A percentile compares a stretch with the other conserved stretches of the same genome.
Conservation (phyloP, 106 monocot species). For the Acorus calamus region DNA sequence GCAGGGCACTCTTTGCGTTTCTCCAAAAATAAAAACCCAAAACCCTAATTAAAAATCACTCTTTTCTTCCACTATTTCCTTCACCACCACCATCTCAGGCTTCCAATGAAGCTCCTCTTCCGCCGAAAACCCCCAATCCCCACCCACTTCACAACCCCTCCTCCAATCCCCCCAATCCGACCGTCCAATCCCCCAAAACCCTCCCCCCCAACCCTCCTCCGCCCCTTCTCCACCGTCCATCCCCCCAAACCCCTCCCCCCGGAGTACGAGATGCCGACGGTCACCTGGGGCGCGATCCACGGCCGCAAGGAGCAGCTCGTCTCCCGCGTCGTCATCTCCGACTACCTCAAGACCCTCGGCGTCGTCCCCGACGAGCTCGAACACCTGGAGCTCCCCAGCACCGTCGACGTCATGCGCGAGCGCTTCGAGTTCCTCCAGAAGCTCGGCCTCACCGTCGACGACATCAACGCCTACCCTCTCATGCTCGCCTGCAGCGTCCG, state of each 20-base stretch:
- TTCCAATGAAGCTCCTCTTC: too few species aligned
- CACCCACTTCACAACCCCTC: too few species aligned
- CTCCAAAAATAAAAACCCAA: too few species aligned
- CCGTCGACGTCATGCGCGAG: constrained; percentile 34
- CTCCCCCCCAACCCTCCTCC: too few species aligned
- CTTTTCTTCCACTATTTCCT: too few species aligned
- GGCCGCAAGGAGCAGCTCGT: constrained; percentile 83
- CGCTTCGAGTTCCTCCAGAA: constrained; percentile 37
- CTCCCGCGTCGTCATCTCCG: constrained; percentile 79
- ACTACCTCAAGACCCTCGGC: constrained; percentile 53
- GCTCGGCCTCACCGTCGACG: constrained; percentile 27
- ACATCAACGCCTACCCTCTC: constrained; percentile 36
- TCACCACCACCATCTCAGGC: too few species aligned
- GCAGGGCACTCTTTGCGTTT: too few species aligned
- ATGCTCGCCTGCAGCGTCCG: constrained; percentile 37
- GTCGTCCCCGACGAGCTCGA: constrained; percentile 36
- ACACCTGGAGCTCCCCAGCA: constrained; percentile 31
- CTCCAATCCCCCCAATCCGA: too few species aligned
- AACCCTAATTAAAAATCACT: too few species aligned
- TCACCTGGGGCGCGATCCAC: constrained; percentile 83
- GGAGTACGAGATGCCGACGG: constrained; percentile 82
- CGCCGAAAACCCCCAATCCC: too few species aligned
- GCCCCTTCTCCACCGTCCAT: too few species aligned
- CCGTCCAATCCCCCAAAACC: too few species aligned
- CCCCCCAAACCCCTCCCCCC: constrained; percentile 10